Base-by-base conservation (phyloP, 2,329 filamentous ascomycete species). In the Colletotrichum tabaci region DNA sequence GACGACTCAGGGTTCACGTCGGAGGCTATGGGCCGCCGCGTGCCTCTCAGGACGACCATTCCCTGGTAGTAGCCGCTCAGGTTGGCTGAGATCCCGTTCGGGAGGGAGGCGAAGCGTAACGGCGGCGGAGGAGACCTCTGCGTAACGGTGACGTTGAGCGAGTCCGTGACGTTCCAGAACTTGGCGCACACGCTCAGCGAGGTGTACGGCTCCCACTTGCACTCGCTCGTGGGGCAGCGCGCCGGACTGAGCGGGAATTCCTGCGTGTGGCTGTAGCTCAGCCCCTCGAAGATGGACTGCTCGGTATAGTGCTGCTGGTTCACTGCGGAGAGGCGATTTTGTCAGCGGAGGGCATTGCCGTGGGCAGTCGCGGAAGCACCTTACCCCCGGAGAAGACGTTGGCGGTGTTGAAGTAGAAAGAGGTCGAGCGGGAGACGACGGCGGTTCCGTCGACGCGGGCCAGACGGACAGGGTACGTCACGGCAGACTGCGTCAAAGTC, bases 401-500 rank as follows among this genome's bases (percentile, higher is more conserved):
- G 23, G 40, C n/a, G 10, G 46, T 67, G 5, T 52, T 61, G n/a
- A 53, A 67, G 6, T 53, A 61, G 57, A 61, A 66, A 6, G 35
- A 66, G 12, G 47, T 62, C n/a, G 65, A 53, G 3, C 65, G 26
- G 10, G 65, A 21, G 15, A 67, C 57, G 21, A 58, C 42, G 2
- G 65, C 65, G 16, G 49, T 18, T 5, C 40, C 49, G 18, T 62
- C 35, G n/a, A 63, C 58, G 18, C 3, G 40, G 9, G 60, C 44
- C 15, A 64, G 35, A 9, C 61, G 63, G 40, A 55, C 53, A 6
- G 53, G 63, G 18, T 71, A 71, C 15, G 56, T 58, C 18, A 71
- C 58, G 23, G 64, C 56, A 2, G 63, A 62, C 49, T 71, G 68
- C 13, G 68, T 71, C 30, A 67, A 26, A 0, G 68, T 71, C 35